phyloP scores from a whole-genome alignment of 768 basidiomycete species.

The Tulasnella sp. region DNA sequence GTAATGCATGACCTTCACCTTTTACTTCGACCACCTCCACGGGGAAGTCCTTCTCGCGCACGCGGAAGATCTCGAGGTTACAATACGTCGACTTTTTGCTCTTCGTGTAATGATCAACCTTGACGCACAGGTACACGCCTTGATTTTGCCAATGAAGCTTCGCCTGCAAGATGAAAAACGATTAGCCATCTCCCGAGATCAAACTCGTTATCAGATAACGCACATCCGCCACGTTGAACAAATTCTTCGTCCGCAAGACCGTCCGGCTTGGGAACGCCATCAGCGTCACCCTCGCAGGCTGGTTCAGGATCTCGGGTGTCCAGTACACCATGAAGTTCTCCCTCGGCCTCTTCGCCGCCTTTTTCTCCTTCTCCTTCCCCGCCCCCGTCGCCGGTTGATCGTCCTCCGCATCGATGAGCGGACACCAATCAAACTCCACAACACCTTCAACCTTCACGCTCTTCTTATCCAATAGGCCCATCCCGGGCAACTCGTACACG shows the following conservation, averaged over 20 bases:
- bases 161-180: constrained; percentile 42
- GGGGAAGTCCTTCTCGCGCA: constrained; percentile 94
- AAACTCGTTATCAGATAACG: constrained; percentile 23
- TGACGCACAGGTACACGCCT: constrained; percentile 96
- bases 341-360: constrained; percentile 43
- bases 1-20: constrained; percentile 37
- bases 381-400: constrained; percentile 52
- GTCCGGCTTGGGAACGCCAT: constrained; percentile 75
- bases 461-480: constrained; percentile 93
- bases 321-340: constrained; percentile 96
- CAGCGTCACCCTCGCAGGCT: constrained; percentile 93
- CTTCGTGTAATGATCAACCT: constrained; percentile 97
- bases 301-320: constrained; percentile 93
- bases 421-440: constrained; percentile 97
- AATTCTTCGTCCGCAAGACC: constrained; percentile 83
- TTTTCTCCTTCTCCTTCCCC: constrained; percentile 33
- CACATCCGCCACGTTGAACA: constrained; percentile 96
- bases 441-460: constrained; percentile 96
- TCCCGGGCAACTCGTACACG: constrained; percentile 87
- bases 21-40: constrained; percentile 97
- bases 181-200: background rate
- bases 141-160: constrained; percentile 98
- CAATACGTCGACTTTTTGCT: constrained; percentile 98
- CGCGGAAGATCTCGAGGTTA: constrained; percentile 94
- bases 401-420: constrained; percentile 76